Evolutionary conservation across 306 rosid species (phyloP).

Genomic region (Vigna reflexopilosa): DNA sequence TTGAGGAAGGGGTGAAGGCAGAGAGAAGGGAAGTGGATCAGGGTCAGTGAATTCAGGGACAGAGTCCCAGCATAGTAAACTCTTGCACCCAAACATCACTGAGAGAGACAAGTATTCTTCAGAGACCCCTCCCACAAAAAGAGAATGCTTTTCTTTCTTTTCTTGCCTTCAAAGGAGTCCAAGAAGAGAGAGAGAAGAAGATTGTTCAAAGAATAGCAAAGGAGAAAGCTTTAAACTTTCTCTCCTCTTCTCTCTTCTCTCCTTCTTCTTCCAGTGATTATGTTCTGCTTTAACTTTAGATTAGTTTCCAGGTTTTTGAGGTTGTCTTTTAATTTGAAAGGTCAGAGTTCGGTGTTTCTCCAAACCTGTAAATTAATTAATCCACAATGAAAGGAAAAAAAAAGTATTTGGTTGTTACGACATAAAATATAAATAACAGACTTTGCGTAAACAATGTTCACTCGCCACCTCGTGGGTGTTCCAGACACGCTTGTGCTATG

Average conservation of each 20-base stretch:
- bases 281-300: background rate
- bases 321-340: conserved; percentile 24
- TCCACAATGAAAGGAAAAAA: background rate
- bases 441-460: conserved; percentile 30
- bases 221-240: conserved; percentile 34
- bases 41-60: conserved; percentile 39
- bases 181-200: conserved; percentile 25
- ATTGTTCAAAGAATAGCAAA: background rate
- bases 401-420: background rate
- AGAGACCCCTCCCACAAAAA: conserved; percentile 5
- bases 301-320: background rate
- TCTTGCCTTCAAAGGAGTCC: conserved; percentile 13
- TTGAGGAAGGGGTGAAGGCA: conserved; percentile 78
- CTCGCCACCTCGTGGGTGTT: conserved; percentile 1
- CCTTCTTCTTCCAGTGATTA: background rate
- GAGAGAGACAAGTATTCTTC: background rate
- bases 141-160: background rate
- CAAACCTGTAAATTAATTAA: background rate
- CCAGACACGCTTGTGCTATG: background rate
- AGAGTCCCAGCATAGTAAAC: conserved; percentile 63
- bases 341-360: background rate
- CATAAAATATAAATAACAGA: background rate
- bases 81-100: conserved; percentile 69
- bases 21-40: conserved; percentile 65
- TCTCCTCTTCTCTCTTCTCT: background rate